These are phyloP conservation scores for Kodamaea sp. DNA, from an alignment of 1,139 yeast genomes.

Conservation along the genomic window DNA sequence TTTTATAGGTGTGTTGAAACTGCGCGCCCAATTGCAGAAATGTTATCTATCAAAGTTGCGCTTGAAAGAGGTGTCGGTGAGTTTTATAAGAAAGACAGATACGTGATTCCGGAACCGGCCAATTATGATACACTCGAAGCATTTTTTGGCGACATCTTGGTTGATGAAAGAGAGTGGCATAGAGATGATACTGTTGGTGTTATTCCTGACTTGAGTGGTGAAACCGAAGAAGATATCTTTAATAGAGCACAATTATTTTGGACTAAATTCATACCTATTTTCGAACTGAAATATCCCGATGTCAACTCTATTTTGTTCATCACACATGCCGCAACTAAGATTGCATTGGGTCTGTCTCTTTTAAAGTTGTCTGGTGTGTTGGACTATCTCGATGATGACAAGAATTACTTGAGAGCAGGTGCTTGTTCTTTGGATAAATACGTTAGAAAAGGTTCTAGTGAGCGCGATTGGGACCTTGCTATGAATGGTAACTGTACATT, in stretches of 20 bases:
- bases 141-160: constrained; percentile 48
- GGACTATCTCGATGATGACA: constrained; percentile 47
- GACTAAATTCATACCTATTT: constrained; percentile 44
- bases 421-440: constrained; percentile 45
- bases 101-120: constrained; percentile 58
- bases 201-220: constrained; percentile 60
- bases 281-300: constrained; percentile 53
- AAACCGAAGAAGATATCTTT: constrained; percentile 59
- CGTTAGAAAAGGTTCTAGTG: constrained; percentile 16
- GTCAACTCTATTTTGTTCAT: constrained; percentile 56
- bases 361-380: constrained; percentile 46
- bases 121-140: constrained; percentile 40
- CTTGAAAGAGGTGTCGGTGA: constrained; percentile 74
- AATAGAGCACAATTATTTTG: constrained; percentile 52
- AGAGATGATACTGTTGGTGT: constrained; percentile 42
- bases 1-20: constrained; percentile 90
- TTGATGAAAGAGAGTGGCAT: constrained; percentile 37
- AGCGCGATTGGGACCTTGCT: constrained; percentile 47
- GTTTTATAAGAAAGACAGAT: constrained; percentile 58
- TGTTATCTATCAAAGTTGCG: constrained; percentile 51
- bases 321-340: constrained; percentile 83
- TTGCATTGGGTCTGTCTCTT: constrained; percentile 70
- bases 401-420: constrained; percentile 42
- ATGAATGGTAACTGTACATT: constrained; percentile 70
- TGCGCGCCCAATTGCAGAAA: constrained; percentile 60